Base-by-base conservation (phyloP, 495 filamentous ascomycete species). In the Entonaema liquescens region DNA sequence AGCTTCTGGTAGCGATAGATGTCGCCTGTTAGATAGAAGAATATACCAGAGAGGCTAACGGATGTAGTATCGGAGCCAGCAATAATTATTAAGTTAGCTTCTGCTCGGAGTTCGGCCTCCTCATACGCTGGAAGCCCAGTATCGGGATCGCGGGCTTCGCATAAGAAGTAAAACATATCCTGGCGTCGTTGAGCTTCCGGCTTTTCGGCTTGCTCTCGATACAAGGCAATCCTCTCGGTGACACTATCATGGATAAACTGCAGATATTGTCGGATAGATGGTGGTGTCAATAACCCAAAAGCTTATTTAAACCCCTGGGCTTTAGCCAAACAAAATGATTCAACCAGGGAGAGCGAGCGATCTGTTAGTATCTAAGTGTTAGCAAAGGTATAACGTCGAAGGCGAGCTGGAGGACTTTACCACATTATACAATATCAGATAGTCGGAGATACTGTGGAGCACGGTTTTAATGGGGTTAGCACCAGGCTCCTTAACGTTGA, bases 11-110 rank as follows among this genome's bases (percentile, higher is more conserved):
- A 72, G 0, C 75, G 72, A 0, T 53, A n/a, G 0, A 81, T 80
- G 53, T 82, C 71, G 44, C 79, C 81, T 5, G 83, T 58, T 0
- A 89, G 77, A 62, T 84, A 74, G 73, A 89, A 87, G 38, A 89
- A 78, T 3, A 87, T 83, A 2, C 79, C 67, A 1, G 81, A 83
- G 0, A 89, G 76, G 28, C 74, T 81, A 64, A 87, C 83, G 2
- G 83, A 81, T 0, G 85, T 88, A 0, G 71, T 71, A 17, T 74
- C 71, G 3, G 71, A 74, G 5, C 73, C 77, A 3, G 76, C 74
- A 4, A 80, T 53, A 21, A 79, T 61, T 6, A 81, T 63, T 2
- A 78, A 23, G 13, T 65, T 67, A 1, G 65, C 53, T 59, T 79
- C 77, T 0, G 70, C 67, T 2, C 60, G 58, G 1, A 78, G 69